A percentile compares a stretch with the other conserved stretches of the same genome.
Evolutionary conservation across 2,329 filamentous ascomycete genomes (phyloP).

Genomic region (Moelleriella libera): DNA sequence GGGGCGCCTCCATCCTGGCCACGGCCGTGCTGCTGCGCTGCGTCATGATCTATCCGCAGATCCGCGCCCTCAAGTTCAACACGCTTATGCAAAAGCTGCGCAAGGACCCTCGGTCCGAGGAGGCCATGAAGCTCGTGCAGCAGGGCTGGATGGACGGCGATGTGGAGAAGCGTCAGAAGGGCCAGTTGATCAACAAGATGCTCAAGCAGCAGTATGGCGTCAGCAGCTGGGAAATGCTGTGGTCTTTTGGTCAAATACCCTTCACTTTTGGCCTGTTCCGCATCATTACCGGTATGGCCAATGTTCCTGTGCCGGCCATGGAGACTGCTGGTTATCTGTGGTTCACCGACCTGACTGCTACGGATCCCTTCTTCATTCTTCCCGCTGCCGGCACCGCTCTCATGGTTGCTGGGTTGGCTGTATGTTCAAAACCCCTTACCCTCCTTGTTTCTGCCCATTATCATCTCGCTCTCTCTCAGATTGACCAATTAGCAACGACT

Average conservation of each 20-base stretch:
- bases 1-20: conserved; percentile 63
- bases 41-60: conserved; percentile 48
- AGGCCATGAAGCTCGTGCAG: conserved; percentile 35
- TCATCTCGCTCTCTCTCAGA: too few species aligned
- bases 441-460: neutral
- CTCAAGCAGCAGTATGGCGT: conserved; percentile 21
- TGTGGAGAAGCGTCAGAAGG: conserved; percentile 20
- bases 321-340: conserved; percentile 58
- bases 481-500: too few species aligned
- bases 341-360: conserved; percentile 62
- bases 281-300: conserved; percentile 57
- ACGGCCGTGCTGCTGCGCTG: conserved; percentile 52
- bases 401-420: conserved; percentile 42
- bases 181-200: conserved; percentile 19
- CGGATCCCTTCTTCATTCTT: conserved; percentile 67
- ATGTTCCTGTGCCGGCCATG: conserved; percentile 68
- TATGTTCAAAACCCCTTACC: conserved; percentile 12
- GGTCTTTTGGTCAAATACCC: conserved; percentile 36
- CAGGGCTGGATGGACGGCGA: conserved; percentile 27
- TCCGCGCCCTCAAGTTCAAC: conserved; percentile 18
- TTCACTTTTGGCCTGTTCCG: conserved; percentile 73
- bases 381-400: conserved; percentile 45
- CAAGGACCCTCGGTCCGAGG: conserved; percentile 36
- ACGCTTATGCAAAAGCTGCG: conserved; percentile 47
- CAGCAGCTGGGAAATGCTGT: conserved; percentile 18